These are phyloP conservation scores for Cladobotryum mycophilum DNA, from an alignment of 2,329 filamentous ascomycete genomes.

Conservation along the genomic window DNA sequence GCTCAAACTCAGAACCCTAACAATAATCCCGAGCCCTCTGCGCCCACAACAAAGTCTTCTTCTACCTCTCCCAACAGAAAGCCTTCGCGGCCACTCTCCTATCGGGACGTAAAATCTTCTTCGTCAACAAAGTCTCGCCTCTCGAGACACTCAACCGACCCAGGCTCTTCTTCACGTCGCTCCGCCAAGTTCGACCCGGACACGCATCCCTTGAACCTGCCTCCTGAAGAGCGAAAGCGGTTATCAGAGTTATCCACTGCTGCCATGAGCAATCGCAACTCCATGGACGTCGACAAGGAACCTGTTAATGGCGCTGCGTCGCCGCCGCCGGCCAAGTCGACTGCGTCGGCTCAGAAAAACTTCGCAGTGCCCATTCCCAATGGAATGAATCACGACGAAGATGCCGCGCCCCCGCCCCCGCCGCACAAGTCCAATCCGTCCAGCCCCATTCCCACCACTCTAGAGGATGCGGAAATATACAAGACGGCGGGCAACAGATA, in stretches of 20 bases:
- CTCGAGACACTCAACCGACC: constrained; percentile 44
- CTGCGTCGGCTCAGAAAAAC: constrained; percentile 35
- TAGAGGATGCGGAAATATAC: constrained; percentile 80
- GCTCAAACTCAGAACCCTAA: constrained; percentile 29
- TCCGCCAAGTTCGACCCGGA: constrained; percentile 57
- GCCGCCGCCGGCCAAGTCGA: constrained; percentile 25
- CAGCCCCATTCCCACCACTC: constrained; percentile 47
- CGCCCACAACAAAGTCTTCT: constrained; percentile 29
- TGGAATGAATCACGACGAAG: constrained; percentile 35
- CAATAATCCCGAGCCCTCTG: constrained; percentile 30
- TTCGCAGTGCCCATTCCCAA: constrained; percentile 49
- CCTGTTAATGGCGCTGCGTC: constrained; percentile 44
- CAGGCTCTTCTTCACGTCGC: constrained; percentile 40
- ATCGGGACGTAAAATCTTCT: constrained; percentile 23
- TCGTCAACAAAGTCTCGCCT: constrained; percentile 35
- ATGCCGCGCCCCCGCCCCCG: constrained; percentile 57
- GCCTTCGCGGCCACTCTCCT: constrained; percentile 24
- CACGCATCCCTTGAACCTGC: constrained; percentile 83
- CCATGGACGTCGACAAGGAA: constrained; percentile 75
- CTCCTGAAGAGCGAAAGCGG: constrained; percentile 78
- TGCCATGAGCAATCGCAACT: constrained; percentile 53
- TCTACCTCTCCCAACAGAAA: constrained; percentile 25
- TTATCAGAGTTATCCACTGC: constrained; percentile 59
- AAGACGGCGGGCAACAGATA: constrained; percentile 93
- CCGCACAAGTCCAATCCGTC: constrained; percentile 62